Evolutionary conservation across 257 asterid species (phyloP).

Genomic region (Solanum etuberosum): DNA sequence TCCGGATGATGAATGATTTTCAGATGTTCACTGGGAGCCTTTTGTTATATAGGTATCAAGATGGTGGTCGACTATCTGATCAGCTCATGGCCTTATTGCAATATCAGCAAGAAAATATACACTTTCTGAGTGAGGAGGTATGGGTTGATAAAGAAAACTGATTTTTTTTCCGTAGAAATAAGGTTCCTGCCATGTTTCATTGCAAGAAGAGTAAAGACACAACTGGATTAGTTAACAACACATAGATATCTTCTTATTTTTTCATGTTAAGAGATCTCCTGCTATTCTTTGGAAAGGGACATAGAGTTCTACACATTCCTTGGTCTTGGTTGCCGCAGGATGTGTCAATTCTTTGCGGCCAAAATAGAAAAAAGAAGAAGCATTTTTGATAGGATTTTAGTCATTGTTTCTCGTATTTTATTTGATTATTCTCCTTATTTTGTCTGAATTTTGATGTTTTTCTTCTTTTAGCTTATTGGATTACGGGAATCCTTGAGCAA

Average conservation of each 20-base stretch:
- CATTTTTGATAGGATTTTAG: background rate
- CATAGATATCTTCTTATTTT: background rate
- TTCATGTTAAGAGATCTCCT: background rate
- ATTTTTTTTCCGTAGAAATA: background rate
- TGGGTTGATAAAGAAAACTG: background rate
- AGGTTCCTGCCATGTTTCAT: background rate
- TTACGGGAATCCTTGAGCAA: conserved; percentile 90
- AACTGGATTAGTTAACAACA: background rate
- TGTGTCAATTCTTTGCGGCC: background rate
- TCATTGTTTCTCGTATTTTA: background rate
- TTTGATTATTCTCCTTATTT: background rate
- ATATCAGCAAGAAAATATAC: conserved; percentile 92
- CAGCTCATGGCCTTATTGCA: conserved; percentile 97
- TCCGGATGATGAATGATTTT: background rate
- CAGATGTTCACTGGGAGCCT: background rate
- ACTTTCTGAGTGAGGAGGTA: conserved; percentile 98
- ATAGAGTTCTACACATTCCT: background rate
- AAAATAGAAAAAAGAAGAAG: background rate
- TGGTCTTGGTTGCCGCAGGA: background rate
- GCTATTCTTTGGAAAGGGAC: background rate
- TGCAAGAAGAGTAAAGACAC: background rate
- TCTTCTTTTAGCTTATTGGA: conserved; percentile 66
- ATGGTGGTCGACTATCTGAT: conserved; percentile 85
- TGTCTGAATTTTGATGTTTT: background rate
- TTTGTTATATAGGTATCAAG: conserved; percentile 53